Evolutionary conservation across 768 basidiomycete species (phyloP), one percentile per base, ranked within the genome.

Genomic region (Hygrophorus pudorinus): DNA sequence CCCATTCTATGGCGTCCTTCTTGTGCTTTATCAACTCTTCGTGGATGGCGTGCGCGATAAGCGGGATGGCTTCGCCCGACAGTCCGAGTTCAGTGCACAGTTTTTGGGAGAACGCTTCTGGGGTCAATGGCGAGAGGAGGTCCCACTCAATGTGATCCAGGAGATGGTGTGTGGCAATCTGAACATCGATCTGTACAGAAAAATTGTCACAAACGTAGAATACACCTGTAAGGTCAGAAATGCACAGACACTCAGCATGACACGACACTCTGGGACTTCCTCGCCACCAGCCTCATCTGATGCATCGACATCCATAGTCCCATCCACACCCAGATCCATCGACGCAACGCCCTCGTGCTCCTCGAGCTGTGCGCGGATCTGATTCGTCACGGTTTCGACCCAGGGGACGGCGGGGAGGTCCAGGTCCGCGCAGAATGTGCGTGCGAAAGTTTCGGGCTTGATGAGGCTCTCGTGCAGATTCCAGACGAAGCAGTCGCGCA

Each of bases 71-170:
- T 59, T 93, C 91, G 31, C 91, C 88, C 1, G 82, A 71, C 2
- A 99, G 72, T 5, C 91, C 92, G 12, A 98, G 76, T 50, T 98
- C 96, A 17, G 71, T 60, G 54, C 87, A 90, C 28, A 97, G 81
- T 40, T 75, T 79, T 31, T 66, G 63, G 0, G 94, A 76, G 55
- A 98, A 98, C 1, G 66, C 71, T 58, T 94, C 85, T 1, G 94
- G 94, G 0, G 90, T 93, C 30, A 97, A 72, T 3, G 85, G 76
- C 3, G 93, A 94, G 37, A 87, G 76, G n/a, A 98, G 74, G 62
- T 99, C 94, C 94, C 94, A 99, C 63, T 99, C 96, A 52, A 99
- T 91, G 57, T 92, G 87, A 65, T 99, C 96, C 45, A 86, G 70
- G 1, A 99, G 72, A 60, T 94, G 90, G 58, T 91, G 73, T 38